Base-by-base conservation (phyloP, 768 basidiomycete genomes). In the Scleroderma citrinum region DNA sequence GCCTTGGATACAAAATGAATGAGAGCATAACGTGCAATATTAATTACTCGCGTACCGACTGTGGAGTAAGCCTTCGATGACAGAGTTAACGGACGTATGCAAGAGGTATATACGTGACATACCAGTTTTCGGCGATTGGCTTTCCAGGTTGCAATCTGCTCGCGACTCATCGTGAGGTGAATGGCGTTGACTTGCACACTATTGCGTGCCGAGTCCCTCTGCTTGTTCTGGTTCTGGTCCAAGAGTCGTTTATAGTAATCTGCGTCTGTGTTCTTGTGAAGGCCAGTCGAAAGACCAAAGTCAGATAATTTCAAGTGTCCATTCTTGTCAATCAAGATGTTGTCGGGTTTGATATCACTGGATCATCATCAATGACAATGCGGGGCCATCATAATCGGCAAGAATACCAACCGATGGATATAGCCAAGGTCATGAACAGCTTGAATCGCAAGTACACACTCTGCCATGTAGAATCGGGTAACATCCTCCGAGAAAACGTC, bases 291-390 rank as follows among this genome's bases (percentile, higher is more conserved):
- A 34, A 99, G 80, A 51, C 95, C 95, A 64, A 99, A 99, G 68
- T 99, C 95, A 35, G 95, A 99, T 26, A 99, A 73, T 67, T 99
- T 99, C 67, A 99, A 78, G 66, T 99, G 95, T 0, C 95, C 95
- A 51, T 87, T 87, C 66, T 87, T 88, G 75, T 99, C 95, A 59
- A 99, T 99, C 51, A 99, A 77, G 54, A 99, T 96, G 62, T 99
- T 99, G 69, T 99, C 95, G 20, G 95, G 95, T 72, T 99, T 99
- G 69, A 99, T 98, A 65, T 99, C 95, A 58, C 95, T 97, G 68
- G 20, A 48, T 31, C 45, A 21, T 24, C 19, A 48, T 62, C 24
- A 56, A 30, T 13, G 4, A 40, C 21, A 5, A 23, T 31, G 7
- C 23, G 37, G 10, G 6, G 23, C 31, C 7, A 2, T n/a, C 5